Conservation (phyloP, 1,284 basidiomycete species). For the Farysia itapuensis region DNA sequence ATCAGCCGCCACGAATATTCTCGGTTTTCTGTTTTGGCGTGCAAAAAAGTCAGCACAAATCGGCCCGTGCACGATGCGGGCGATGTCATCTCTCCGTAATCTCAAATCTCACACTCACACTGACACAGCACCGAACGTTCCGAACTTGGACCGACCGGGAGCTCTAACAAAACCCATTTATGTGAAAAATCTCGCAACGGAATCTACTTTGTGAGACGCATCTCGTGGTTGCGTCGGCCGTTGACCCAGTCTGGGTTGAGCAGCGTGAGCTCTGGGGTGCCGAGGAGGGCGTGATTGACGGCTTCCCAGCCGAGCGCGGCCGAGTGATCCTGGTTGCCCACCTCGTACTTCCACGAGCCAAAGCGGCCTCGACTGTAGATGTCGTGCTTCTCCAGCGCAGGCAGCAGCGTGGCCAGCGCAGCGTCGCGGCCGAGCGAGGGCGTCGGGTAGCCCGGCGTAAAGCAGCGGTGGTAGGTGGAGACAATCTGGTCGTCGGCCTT, state of each 20-base stretch:
- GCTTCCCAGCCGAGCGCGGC: slow-evolving; percentile 65
- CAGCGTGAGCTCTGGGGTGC: slow-evolving; percentile 63
- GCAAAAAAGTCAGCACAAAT: too few species aligned
- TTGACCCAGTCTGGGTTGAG: slow-evolving; percentile 63
- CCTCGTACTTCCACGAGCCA: slow-evolving; percentile 65
- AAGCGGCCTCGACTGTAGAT: slow-evolving; percentile 65
- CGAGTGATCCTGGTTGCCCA: slow-evolving; percentile 65
- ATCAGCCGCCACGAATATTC: too few species aligned
- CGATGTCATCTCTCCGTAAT: too few species aligned
- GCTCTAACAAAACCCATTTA: too few species aligned
- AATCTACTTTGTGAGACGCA: slow-evolving; percentile 58
- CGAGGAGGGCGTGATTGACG: slow-evolving; percentile 63
- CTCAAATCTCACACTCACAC: too few species aligned
- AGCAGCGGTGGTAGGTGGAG: slow-evolving; percentile 64
- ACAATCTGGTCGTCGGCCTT: slow-evolving; percentile 64
- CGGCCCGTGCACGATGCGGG: too few species aligned
- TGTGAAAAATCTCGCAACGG: too few species aligned
- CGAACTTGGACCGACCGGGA: too few species aligned
- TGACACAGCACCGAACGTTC: too few species aligned
- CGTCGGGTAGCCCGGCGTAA: slow-evolving; percentile 63
- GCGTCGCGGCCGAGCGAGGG: slow-evolving; percentile 63
- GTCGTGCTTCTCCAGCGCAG: slow-evolving; percentile 61
- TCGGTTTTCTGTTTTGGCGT: too few species aligned
- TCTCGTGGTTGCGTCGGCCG: slow-evolving; percentile 62
- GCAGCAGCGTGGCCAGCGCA: slow-evolving; percentile 62